Evolutionary conservation across 2,329 filamentous ascomycete genomes (phyloP).

Genomic region (Pseudocercospora fijiensis): DNA sequence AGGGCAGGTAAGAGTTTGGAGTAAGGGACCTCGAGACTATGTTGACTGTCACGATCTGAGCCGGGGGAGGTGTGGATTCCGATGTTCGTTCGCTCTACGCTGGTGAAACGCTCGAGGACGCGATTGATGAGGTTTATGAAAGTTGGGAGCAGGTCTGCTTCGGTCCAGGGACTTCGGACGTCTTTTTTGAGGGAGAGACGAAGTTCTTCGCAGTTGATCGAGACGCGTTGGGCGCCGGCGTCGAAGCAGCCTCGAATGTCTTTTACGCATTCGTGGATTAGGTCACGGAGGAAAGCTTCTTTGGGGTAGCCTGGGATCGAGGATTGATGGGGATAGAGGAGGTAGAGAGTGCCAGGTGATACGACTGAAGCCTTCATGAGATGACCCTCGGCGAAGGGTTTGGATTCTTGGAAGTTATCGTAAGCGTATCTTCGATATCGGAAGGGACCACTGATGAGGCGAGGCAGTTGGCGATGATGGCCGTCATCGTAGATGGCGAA

Average conservation of each 20-base stretch:
- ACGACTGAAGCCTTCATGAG: slow-evolving; percentile 7
- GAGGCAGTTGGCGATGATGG: slow-evolving; percentile 2
- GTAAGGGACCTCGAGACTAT: slow-evolving; percentile 6
- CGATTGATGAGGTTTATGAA: slow-evolving; percentile 9
- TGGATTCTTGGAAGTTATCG: slow-evolving; percentile 7
- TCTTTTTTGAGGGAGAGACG: slow-evolving; percentile 5
- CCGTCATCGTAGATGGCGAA: slow-evolving; percentile 3
- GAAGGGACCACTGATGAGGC: slow-evolving; percentile 3
- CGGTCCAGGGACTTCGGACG: slow-evolving; percentile 6
- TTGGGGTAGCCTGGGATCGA: slow-evolving; percentile 6
- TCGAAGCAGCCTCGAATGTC: slow-evolving; percentile 10
- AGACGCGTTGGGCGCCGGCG: not conserved
- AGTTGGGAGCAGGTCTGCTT: not conserved
- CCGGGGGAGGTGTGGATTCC: slow-evolving; percentile 7
- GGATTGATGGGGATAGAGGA: slow-evolving; percentile 3
- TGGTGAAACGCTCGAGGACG: slow-evolving; percentile 10
- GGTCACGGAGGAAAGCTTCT: slow-evolving; percentile 1
- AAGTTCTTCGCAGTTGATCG: not conserved
- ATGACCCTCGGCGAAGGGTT: not conserved
- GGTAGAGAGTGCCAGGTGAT: slow-evolving; percentile 3
- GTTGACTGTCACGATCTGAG: not conserved
- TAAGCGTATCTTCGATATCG: slow-evolving; percentile 10
- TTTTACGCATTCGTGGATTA: not conserved
- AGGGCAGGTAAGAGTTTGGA: not conserved
- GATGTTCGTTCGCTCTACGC: slow-evolving; percentile 8